These are phyloP conservation scores for Bromus sterilis DNA, from an alignment of 176 grass and related monocot species.

Conservation along the genomic window DNA sequence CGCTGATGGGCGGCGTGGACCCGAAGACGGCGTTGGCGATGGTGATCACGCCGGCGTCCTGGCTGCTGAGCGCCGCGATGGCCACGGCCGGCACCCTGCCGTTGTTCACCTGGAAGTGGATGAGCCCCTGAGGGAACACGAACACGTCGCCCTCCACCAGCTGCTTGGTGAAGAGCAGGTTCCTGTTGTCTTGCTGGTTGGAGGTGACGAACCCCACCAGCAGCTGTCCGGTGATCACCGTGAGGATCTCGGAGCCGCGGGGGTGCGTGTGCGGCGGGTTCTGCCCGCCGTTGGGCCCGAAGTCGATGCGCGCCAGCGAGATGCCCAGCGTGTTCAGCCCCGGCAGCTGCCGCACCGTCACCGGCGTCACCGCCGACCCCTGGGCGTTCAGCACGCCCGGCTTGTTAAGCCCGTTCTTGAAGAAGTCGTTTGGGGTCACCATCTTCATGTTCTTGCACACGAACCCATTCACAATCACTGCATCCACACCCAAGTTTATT, in stretches of 20 bases:
- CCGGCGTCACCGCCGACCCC: conserved; percentile 26
- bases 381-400: conserved; percentile 32
- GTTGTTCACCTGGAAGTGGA: conserved; percentile 79
- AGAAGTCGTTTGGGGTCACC: conserved; percentile 58
- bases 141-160: conserved; percentile 47
- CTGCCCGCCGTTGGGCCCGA: conserved; percentile 31
- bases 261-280: conserved; percentile 88
- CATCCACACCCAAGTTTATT: background rate
- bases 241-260: conserved; percentile 66
- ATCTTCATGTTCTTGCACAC: conserved; percentile 63
- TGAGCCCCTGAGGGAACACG: conserved; percentile 52
- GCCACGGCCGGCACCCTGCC: conserved; percentile 29
- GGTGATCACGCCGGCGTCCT: conserved; percentile 60
- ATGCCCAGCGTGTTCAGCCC: conserved; percentile 82
- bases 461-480: conserved; percentile 76
- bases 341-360: conserved; percentile 17
- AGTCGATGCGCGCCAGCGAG: conserved; percentile 57
- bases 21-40: conserved; percentile 62
- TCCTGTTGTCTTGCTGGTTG: conserved; percentile 21
- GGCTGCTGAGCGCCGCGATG: conserved; percentile 58
- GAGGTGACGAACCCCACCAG: conserved; percentile 59
- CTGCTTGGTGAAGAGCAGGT: conserved; percentile 42
- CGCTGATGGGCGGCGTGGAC: conserved; percentile 39
- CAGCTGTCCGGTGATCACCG: conserved; percentile 44
- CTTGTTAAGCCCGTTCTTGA: conserved; percentile 11